Evolutionary conservation across 2,329 filamentous ascomycete genomes (phyloP).

Genomic region (Herpotrichia juniperi): DNA sequence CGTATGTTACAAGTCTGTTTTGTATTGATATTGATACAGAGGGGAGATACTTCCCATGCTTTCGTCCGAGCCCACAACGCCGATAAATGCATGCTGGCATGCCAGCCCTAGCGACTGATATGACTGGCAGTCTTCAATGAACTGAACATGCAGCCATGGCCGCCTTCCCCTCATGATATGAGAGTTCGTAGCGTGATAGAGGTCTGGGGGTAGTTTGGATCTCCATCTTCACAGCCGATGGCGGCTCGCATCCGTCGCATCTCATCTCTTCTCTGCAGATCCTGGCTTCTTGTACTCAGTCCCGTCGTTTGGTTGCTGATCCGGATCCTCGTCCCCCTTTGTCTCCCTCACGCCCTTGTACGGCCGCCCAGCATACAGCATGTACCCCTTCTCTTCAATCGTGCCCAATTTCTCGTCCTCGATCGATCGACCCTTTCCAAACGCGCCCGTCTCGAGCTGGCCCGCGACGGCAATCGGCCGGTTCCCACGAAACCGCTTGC

Average conservation of each 20-base stretch:
- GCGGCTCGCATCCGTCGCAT: not conserved
- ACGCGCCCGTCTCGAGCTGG: slow-evolving; percentile 41
- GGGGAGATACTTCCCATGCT: not conserved
- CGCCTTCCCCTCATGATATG: no score
- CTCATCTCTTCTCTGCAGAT: not conserved
- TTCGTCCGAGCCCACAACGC: not conserved
- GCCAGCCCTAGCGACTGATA: no score
- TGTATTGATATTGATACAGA: not conserved
- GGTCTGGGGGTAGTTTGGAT: not conserved
- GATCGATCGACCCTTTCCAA: slow-evolving; percentile 33
- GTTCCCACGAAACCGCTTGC: slow-evolving; percentile 96
- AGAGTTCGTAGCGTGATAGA: no score
- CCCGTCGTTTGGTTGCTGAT: slow-evolving; percentile 18
- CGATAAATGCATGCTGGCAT: not conserved
- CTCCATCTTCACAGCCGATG: not conserved
- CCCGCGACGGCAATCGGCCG: slow-evolving; percentile 67
- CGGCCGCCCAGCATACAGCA: slow-evolving; percentile 44
- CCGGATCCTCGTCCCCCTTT: slow-evolving; percentile 35
- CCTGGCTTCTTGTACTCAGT: slow-evolving; percentile 14
- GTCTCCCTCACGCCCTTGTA: slow-evolving; percentile 36
- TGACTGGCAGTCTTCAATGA: not conserved
- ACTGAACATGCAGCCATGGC: not conserved
- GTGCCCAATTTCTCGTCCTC: slow-evolving; percentile 41
- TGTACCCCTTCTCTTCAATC: slow-evolving; percentile 47
- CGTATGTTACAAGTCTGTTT: not conserved